phyloP scores from a whole-genome alignment of 1,139 yeast species.

The Yamadazyma mexicana region DNA sequence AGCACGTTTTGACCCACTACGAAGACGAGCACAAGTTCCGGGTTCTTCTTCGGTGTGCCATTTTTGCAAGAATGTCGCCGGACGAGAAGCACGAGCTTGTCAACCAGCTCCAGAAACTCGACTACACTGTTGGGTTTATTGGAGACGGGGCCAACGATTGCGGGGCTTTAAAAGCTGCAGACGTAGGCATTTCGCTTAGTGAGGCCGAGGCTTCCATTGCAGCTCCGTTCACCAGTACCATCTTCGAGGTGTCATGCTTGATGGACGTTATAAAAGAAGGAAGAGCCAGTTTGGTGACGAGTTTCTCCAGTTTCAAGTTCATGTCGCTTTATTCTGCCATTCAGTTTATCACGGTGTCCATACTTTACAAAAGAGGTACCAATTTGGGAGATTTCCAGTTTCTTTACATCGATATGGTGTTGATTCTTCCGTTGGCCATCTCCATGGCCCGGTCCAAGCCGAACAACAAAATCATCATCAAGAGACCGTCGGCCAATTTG shows the following conservation, averaged over 20 bases:
- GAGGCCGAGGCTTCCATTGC: constrained; percentile 99
- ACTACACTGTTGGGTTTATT: constrained; percentile 94
- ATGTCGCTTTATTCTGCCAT: constrained; percentile 97
- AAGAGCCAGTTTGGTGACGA: constrained; percentile 88
- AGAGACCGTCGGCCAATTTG: constrained; percentile 91
- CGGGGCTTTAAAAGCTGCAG: constrained; percentile 97
- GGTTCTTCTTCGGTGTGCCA: constrained; percentile 69
- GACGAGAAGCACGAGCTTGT: constrained; percentile 97
- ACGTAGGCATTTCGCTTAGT: constrained; percentile 91
- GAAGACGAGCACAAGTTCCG: constrained; percentile 41
- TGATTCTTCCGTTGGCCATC: constrained; percentile 91
- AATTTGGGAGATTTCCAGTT: constrained; percentile 98
- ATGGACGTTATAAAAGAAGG: constrained; percentile 91
- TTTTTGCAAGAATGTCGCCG: constrained; percentile 97
- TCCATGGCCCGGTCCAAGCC: constrained; percentile 98
- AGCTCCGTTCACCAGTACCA: constrained; percentile 92
- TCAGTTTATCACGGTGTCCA: constrained; percentile 84
- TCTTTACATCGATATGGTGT: constrained; percentile 83
- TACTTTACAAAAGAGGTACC: constrained; percentile 84
- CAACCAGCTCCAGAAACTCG: constrained; percentile 77
- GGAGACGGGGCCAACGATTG: constrained; percentile 99
- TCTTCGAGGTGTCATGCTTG: constrained; percentile 90
- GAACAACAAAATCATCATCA: constrained; percentile 54
- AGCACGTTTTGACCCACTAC: constrained; percentile 63
- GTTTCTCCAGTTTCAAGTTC: constrained; percentile 95